A percentile compares a stretch with the other conserved stretches of the same genome.
Evolutionary conservation across 2,329 filamentous ascomycete genomes (phyloP).

Genomic region (Monosporascus ibericus): DNA sequence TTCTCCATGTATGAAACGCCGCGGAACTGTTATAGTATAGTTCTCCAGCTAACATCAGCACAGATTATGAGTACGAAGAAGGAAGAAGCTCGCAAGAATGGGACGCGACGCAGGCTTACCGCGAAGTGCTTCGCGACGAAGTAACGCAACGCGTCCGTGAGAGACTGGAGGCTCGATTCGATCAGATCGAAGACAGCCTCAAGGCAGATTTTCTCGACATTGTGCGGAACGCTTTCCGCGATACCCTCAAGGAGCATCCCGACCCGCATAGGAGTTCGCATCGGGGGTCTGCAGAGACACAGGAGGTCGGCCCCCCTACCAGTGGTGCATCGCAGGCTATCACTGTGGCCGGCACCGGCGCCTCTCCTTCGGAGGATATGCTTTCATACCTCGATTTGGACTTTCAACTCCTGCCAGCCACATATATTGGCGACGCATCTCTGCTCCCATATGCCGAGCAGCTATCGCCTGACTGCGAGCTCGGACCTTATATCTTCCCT

Average conservation of each 20-base stretch:
- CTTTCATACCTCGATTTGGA: too few relatives aligned
- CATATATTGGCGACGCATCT: too few relatives aligned
- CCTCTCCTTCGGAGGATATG: too few relatives aligned
- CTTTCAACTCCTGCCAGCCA: too few relatives aligned
- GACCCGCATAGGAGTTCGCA: too few relatives aligned
- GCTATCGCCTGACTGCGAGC: too few relatives aligned
- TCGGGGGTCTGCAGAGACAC: too few relatives aligned
- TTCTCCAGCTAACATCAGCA: background rate
- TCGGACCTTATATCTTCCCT: background rate
- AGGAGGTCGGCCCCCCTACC: too few relatives aligned
- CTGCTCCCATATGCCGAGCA: too few relatives aligned
- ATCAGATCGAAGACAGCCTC: background rate
- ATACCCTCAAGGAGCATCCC: background rate
- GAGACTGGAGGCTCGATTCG: background rate
- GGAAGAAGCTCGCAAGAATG: background rate
- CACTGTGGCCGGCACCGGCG: too few relatives aligned
- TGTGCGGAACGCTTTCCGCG: background rate
- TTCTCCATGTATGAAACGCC: conserved; percentile 1
- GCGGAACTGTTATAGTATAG: background rate
- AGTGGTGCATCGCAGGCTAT: too few relatives aligned
- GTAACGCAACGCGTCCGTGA: background rate
- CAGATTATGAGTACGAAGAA: background rate
- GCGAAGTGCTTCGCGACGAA: background rate
- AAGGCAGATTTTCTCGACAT: background rate
- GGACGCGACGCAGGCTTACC: background rate